Conservation (phyloP, 2,329 filamentous ascomycete species). For the Clarireedia homoeocarpa region DNA sequence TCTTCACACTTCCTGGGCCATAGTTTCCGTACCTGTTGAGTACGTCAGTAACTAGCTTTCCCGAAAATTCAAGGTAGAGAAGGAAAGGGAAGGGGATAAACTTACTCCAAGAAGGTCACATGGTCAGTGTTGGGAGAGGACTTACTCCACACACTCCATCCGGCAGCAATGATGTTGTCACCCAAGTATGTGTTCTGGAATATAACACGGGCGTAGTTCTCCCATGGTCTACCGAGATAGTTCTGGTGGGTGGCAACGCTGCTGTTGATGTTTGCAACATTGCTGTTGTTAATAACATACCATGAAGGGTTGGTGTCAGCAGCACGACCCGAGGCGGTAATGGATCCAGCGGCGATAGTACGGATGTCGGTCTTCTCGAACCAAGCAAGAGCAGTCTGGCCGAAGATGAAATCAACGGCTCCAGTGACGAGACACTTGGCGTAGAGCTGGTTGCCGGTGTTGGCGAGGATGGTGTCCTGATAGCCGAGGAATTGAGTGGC, state of each 20-base stretch:
- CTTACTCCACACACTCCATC: slow-evolving; percentile 43
- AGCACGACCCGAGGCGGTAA: slow-evolving; percentile 38
- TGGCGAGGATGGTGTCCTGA: slow-evolving; percentile 46
- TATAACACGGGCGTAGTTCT: slow-evolving; percentile 40
- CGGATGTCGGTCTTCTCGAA: slow-evolving; percentile 35
- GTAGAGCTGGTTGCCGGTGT: slow-evolving; percentile 47
- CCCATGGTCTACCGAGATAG: slow-evolving; percentile 47
- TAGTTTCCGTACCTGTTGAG: slow-evolving; percentile 32
- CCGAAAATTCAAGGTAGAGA: not conserved
- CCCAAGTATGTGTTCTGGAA: slow-evolving; percentile 41
- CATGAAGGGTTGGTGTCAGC: slow-evolving; percentile 33
- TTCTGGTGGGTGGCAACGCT: slow-evolving; percentile 33
- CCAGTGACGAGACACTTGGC: slow-evolving; percentile 48
- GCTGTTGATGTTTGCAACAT: slow-evolving; percentile 35
- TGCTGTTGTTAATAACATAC: slow-evolving; percentile 49
- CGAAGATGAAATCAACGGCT: slow-evolving; percentile 53
- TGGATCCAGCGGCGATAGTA: slow-evolving; percentile 40
- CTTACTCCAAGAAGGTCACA: slow-evolving; percentile 1
- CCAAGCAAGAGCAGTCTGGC: slow-evolving; percentile 44
- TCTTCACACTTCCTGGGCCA: slow-evolving; percentile 34
- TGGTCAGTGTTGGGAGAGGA: slow-evolving; percentile 16
- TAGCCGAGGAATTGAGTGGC: slow-evolving; percentile 46
- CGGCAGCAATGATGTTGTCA: slow-evolving; percentile 40
- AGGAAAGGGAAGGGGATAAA: not conserved
- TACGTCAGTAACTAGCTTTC: not conserved